Evolutionary conservation across 2,329 filamentous ascomycete genomes (phyloP), one percentile per base, ranked within the genome.

Genomic region (Ophiostoma sp.): DNA sequence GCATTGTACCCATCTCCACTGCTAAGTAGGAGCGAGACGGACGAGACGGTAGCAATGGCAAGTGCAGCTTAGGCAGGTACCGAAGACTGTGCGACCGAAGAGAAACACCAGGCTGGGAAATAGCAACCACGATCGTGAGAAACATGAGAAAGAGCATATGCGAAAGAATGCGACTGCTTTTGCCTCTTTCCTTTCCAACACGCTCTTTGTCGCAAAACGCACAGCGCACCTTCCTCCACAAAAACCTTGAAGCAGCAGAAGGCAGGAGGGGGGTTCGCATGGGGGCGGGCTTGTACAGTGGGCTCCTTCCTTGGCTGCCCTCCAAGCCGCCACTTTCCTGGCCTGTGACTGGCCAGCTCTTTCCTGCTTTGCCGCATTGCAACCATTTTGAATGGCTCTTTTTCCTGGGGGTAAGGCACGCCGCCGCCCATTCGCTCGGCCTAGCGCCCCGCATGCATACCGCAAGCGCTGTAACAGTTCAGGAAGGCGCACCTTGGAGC

Each of bases 331-430:
- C 42, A 15, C 2, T 22, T 22, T 39, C 45, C 68, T 57, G 9
- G 48, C 68, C 22, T 70, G 69, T 70, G 69, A 70, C 50, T 70
- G 69, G 69, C 36, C 25, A 61, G 69, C 36, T 45, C 52, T 70
- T 57, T 39, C 68, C 33, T 31, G 22, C 50, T 55, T 69, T 57
- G 33, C 52, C 36, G 69, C 69, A 59, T 70, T 61, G 68, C 50
- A 36, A 28, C 33, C 68, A 25, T 57, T 70, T 69, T 57, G 15
- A 70, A 70, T 70, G 68, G 50, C 33, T 70, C 50, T 59, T 22
- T 22, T 59, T n/a, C n/a, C n/a, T n/a, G n/a, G 31, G 68, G 68
- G 50, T 6, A 15, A 55, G 31, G 50, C 33, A 57, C 19, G 19
- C 28, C 61, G 42, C 42, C 25, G 28, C 66, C 66, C 66, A 69